Conservation (phyloP, 1,284 basidiomycete genomes). For the Trichosporon sp. region DNA sequence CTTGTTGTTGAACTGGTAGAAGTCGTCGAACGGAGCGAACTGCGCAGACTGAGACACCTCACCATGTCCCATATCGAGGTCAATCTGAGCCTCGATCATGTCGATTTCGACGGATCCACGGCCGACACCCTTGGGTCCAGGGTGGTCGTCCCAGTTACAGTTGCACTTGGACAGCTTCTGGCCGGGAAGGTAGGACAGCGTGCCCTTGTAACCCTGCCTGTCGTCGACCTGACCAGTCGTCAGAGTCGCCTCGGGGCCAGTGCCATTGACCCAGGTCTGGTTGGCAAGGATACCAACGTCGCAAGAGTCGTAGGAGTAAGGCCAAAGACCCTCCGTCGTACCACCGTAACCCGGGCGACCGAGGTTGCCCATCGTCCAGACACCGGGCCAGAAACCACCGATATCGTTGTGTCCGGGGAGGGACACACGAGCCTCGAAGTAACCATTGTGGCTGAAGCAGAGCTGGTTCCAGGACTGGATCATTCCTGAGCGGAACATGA, state of each 20-base stretch:
- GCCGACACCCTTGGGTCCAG: constrained; percentile 64
- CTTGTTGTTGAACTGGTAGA: constrained; percentile 66
- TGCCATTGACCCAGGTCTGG: constrained; percentile 53
- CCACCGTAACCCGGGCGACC: constrained; percentile 61
- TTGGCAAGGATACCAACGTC: constrained; percentile 42
- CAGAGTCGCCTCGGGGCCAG: constrained; percentile 52
- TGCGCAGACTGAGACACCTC: constrained; percentile 43
- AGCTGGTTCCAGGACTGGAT: constrained; percentile 61
- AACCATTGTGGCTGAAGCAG: constrained; percentile 55
- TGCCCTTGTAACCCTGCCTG: constrained; percentile 34
- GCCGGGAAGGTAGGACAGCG: constrained; percentile 56
- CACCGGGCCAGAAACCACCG: constrained; percentile 61
- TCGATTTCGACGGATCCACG: constrained; percentile 69
- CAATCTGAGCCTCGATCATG: constrained; percentile 64
- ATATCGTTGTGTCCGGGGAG: constrained; percentile 48
- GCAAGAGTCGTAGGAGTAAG: constrained; percentile 54
- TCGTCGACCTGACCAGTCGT: constrained; percentile 40
- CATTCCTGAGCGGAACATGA: constrained; percentile 69
- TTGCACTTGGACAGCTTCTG: constrained; percentile 62
- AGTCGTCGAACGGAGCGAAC: constrained; percentile 64
- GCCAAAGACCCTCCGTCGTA: constrained; percentile 76
- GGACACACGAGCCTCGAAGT: constrained; percentile 51
- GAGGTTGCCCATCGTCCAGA: constrained; percentile 59
- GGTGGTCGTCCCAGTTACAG: constrained; percentile 63
- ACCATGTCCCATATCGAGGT: constrained; percentile 29